These are phyloP conservation scores for Cystobasidium tubakii DNA, from an alignment of 768 basidiomycete genomes.

Conservation along the genomic window DNA sequence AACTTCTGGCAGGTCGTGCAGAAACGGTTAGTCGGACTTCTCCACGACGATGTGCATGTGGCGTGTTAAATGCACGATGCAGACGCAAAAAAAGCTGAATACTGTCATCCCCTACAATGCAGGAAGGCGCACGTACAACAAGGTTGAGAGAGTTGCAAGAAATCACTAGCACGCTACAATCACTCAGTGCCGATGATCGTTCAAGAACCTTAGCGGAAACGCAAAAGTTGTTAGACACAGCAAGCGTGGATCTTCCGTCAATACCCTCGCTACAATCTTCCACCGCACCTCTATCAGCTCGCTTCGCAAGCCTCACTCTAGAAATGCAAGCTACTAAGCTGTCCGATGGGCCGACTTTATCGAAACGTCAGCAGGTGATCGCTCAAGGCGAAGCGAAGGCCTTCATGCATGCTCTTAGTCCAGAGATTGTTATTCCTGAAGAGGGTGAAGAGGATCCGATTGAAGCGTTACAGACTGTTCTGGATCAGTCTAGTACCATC, in stretches of 20 bases:
- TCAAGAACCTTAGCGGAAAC: constrained; percentile 4
- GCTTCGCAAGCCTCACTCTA: constrained; percentile 15
- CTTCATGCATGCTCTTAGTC: background rate
- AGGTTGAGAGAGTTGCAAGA: constrained; percentile 8
- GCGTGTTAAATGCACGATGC: background rate
- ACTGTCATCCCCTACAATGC: background rate
- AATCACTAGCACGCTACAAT: background rate
- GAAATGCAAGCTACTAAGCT: constrained; percentile 11
- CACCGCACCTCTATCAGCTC: background rate
- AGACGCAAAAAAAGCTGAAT: background rate
- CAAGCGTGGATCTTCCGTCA: background rate
- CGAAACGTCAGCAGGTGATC: constrained; percentile 7
- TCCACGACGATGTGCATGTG: background rate
- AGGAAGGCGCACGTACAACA: constrained; percentile 2
- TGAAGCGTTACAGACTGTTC: constrained; percentile 6
- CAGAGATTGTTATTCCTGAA: background rate
- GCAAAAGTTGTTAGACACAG: background rate
- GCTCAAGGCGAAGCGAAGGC: constrained; percentile 27
- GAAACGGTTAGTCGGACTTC: background rate
- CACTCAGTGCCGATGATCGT: background rate
- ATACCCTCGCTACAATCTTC: background rate
- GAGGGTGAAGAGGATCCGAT: constrained; percentile 20
- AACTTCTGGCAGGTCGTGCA: constrained; percentile 13
- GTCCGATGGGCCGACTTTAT: background rate
- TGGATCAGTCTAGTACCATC: constrained; percentile 14